Base-by-base conservation (phyloP, 2,329 filamentous ascomycete species). In the Botrytis galanthina region DNA sequence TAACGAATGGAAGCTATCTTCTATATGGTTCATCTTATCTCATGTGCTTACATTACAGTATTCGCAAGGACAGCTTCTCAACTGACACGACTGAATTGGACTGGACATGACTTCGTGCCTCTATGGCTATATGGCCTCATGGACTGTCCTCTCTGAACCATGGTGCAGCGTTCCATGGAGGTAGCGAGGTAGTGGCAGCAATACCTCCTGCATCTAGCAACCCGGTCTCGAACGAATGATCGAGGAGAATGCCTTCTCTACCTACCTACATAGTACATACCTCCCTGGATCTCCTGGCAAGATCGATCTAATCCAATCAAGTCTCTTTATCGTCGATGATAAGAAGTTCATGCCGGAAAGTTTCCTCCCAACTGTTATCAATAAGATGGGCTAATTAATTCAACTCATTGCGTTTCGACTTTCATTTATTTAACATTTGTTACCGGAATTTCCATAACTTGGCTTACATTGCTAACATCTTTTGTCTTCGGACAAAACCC, bases 341-440 rank as follows among this genome's bases (percentile, higher is more conserved):
- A 66, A 51, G 46, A 20, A 18, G 46, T 54, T 39, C 37, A 54
- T 39, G 42, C 42, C 32, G n/a, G 16, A 29, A 32, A 35, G 3
- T 32, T 32, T 35, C 12, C 44, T 51, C 12, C 46, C 46, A 39
- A 54, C 22, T 37, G 63, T 66, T 66, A 44, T 29, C 7, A 66
- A 48, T 35, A 22, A 66, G 37, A 62, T 62, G 26, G 35, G n/a
- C n/a, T 63, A 63, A 62, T 42, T 26, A n/a, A 42, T 29, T 62
- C 60, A 62, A 63, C 51, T 57, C 51, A 29, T 29, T n/a, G 26
- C 20, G 26, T 62, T 62, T 62, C 60, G n/a, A 42, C 8, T 29
- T 63, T n/a, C 60, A 63, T 39, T 5, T 63, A 63, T 42, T 63
- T 44, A 63, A 44, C 39, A 63, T 44, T 63, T 22, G 61, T 29